Evolutionary conservation across 169 alveolate species (phyloP).

Genomic region (Plasmodium ovale): DNA sequence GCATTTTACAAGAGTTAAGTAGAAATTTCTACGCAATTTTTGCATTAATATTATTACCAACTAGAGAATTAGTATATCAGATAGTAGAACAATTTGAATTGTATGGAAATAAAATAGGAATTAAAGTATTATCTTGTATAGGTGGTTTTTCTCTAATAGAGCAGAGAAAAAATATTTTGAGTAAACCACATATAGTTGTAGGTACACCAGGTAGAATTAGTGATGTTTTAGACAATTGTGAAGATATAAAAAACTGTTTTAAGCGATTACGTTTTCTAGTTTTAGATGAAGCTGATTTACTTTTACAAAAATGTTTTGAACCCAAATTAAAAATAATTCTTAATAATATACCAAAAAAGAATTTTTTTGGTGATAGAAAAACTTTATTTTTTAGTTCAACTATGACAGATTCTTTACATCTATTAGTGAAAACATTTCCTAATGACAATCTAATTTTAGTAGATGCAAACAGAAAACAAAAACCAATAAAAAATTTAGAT

Average conservation of each 20-base stretch:
- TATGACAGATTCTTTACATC: conserved; percentile 87
- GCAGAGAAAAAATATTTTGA: conserved; percentile 84
- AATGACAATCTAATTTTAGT: conserved; percentile 28
- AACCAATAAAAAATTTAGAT: conserved; percentile 50
- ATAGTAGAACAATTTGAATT: conserved; percentile 95
- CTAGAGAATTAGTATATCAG: conserved; percentile 97
- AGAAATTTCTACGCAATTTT: conserved; percentile 96
- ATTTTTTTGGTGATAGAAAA: conserved; percentile 79
- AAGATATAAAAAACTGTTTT: conserved; percentile 77
- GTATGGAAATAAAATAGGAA: conserved; percentile 92
- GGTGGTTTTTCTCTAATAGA: conserved; percentile 94
- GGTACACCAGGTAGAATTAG: conserved; percentile 98
- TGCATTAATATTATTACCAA: conserved; percentile 96
- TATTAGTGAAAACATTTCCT: conserved; percentile 18
- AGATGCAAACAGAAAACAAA: conserved; percentile 44
- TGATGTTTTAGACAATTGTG: conserved; percentile 84
- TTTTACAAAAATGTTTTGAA: conserved; percentile 90
- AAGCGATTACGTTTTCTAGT: conserved; percentile 92
- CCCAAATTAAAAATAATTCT: conserved; percentile 84
- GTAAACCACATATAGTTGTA: conserved; percentile 95
- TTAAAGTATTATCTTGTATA: conserved; percentile 88
- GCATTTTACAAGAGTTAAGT: conserved; percentile 93
- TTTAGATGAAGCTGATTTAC: conserved; percentile 98
- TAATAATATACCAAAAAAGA: conserved; percentile 80
- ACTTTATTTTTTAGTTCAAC: conserved; percentile 99